These are phyloP conservation scores for Curvularia eragrostidis DNA, from an alignment of 2,329 filamentous ascomycete genomes.

Conservation along the genomic window DNA sequence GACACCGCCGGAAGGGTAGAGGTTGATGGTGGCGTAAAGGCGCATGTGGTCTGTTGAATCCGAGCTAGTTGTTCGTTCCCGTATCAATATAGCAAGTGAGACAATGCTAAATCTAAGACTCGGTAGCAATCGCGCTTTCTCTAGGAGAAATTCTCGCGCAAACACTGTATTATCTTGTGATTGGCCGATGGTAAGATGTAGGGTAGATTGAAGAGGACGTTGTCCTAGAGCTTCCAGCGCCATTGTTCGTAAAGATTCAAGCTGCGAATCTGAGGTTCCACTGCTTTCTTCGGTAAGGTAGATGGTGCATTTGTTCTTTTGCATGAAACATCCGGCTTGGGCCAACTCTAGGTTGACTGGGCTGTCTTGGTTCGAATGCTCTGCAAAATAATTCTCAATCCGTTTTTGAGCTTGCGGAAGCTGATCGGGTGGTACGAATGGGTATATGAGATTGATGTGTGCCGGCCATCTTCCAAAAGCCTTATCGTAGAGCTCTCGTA, in stretches of 20 bases:
- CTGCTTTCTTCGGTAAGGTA: slow-evolving; percentile 28
- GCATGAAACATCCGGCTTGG: slow-evolving; percentile 57
- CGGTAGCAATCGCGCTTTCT: slow-evolving; percentile 61
- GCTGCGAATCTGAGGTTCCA: slow-evolving; percentile 5
- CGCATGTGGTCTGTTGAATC: slow-evolving; percentile 58
- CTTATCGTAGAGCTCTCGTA: slow-evolving; percentile 69
- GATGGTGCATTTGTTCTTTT: slow-evolving; percentile 58
- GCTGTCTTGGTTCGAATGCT: slow-evolving; percentile 5
- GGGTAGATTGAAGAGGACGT: slow-evolving; percentile 35
- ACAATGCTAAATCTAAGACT: slow-evolving; percentile 57
- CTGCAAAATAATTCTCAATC: slow-evolving; percentile 48
- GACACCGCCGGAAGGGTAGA: slow-evolving; percentile 11
- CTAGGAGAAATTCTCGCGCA: slow-evolving; percentile 59
- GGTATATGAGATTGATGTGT: slow-evolving; percentile 71
- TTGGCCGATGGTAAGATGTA: slow-evolving; percentile 68
- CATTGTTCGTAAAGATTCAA: slow-evolving; percentile 27
- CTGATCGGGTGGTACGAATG: slow-evolving; percentile 62
- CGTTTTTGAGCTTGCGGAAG: slow-evolving; percentile 55
- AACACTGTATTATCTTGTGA: slow-evolving; percentile 56
- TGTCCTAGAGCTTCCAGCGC: slow-evolving; percentile 37
- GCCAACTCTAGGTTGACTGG: slow-evolving; percentile 42
- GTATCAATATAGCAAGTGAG: slow-evolving; percentile 61
- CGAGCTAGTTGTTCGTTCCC: slow-evolving; percentile 51
- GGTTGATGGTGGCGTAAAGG: slow-evolving; percentile 61
- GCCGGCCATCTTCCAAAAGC: slow-evolving; percentile 68